Evolutionary conservation across 139 green algal genomes (phyloP), one percentile per base, ranked within the genome.

Genomic region (Micromonas commoda): DNA sequence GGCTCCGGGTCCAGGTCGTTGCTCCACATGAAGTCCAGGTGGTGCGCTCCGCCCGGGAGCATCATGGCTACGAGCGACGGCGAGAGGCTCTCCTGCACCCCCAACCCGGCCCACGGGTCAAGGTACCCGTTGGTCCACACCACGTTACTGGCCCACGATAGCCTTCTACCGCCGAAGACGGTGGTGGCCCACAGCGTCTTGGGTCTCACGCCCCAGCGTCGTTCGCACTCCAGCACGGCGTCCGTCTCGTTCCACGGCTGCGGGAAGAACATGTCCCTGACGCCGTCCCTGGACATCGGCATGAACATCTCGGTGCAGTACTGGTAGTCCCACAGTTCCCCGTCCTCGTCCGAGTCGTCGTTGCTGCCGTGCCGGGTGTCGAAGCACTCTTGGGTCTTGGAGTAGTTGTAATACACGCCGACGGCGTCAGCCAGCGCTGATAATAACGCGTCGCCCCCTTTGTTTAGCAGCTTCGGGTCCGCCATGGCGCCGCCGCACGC

Each of bases 101-200:
- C 85, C 66, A 86, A 89, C 1, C 80, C 80, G 24, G 64, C 83
- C 91, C 91, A 96, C 2, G 92, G 92, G 85, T 97, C 92, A 0
- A 92, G 84, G 57, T 88, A 73, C 2, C 92, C 92, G 78, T 97
- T 96, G 45, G 80, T 89, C 63, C 96, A 95, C 24, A 92, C 80
- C 51, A 96, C 92, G 85, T 93, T 95, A 54, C 28, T 70, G 39
- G 65, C 39, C n/a, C 61, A 24, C 35, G 20, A 73, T 29, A 71
- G 65, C 34, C 23, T 77, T 31, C 76, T 3, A 54, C 64, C 77
- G 20, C 61, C 82, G 61, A 79, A 88, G 23, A 83, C 32, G 1
- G 71, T 78, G 16, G 65, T 45, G 0, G 78, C 76, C 75, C 82
- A 87, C 29, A 75, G 54, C 19, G 60, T 32, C 1, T 71, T 34